A percentile compares a stretch with the other conserved stretches of the same genome.
These are phyloP conservation scores for Metschnikowia dekortorum DNA, from an alignment of 805 yeast species.

Conservation along the genomic window DNA sequence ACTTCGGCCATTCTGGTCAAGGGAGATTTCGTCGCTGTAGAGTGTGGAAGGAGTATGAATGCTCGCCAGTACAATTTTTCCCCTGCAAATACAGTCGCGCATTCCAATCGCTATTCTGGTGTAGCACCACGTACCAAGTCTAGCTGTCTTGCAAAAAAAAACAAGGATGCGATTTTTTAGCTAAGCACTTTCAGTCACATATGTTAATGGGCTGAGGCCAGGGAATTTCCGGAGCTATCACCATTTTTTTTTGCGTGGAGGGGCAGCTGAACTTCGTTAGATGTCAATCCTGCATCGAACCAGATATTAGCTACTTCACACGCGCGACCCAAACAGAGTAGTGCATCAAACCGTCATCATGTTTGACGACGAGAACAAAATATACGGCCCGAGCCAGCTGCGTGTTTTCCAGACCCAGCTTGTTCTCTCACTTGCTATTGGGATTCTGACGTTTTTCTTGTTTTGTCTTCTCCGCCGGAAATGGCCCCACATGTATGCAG, in stretches of 20 bases:
- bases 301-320: not conserved
- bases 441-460: conserved; percentile 40
- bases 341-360: not conserved
- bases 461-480: conserved; percentile 50
- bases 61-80: conserved; percentile 4
- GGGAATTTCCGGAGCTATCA: not conserved
- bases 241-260: not conserved
- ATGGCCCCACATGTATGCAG: conserved; percentile 57
- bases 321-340: not conserved
- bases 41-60: conserved; percentile 1
- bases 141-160: too few species aligned
- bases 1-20: conserved; percentile 42
- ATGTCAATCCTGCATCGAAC: not conserved
- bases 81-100: conserved; percentile 3
- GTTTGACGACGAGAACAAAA: conserved; percentile 17
- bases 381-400: conserved; percentile 45
- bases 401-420: conserved; percentile 57
- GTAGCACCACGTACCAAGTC: not conserved
- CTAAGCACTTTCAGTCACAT: too few species aligned
- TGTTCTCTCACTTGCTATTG: conserved; percentile 45
- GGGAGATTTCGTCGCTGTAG: not conserved
- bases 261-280: not conserved
- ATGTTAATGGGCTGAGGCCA: too few species aligned
- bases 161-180: too few species aligned
- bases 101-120: not conserved